A percentile compares a stretch with the other conserved stretches of the same genome.
Conservation (phyloP, 2,329 filamentous ascomycete species). For the Arthroderma sp. region DNA sequence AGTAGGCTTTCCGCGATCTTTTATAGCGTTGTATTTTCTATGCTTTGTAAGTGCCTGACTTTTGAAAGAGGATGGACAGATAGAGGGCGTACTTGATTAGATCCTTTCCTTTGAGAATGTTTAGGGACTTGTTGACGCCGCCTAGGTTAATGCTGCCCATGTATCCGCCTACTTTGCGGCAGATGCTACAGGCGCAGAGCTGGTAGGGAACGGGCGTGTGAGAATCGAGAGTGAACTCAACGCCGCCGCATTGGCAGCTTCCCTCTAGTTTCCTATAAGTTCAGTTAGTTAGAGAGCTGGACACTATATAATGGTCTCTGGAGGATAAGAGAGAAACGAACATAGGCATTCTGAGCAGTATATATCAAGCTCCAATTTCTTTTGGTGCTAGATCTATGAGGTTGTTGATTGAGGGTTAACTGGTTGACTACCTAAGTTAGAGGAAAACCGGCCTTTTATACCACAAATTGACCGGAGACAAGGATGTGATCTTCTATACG, state of each 20-base stretch:
- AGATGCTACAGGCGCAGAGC: conserved; percentile 40
- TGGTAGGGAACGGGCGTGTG: conserved; percentile 39
- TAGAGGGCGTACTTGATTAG: conserved; percentile 32
- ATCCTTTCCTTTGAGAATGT: conserved; percentile 32
- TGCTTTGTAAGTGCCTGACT: background rate
- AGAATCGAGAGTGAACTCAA: conserved; percentile 38
- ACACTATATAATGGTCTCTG: background rate
- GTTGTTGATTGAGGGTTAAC: background rate
- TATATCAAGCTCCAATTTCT: background rate
- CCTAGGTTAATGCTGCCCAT: conserved; percentile 38
- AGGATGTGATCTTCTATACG: background rate
- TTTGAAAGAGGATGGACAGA: background rate
- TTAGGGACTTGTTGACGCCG: conserved; percentile 32
- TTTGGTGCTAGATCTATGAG: background rate
- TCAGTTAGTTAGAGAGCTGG: background rate
- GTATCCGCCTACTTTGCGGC: conserved; percentile 38
- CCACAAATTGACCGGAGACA: background rate
- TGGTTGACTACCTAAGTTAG: background rate
- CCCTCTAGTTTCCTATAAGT: conserved; percentile 35
- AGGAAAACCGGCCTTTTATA: background rate
- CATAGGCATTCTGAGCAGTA: conserved; percentile 18
- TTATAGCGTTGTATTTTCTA: conserved; percentile 37
- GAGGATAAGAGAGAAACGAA: conserved; percentile 11
- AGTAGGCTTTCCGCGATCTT: conserved; percentile 32
- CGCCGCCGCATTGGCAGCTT: conserved; percentile 39